Conservation (phyloP, 2,329 filamentous ascomycete species). For the Alternaria rosae region DNA sequence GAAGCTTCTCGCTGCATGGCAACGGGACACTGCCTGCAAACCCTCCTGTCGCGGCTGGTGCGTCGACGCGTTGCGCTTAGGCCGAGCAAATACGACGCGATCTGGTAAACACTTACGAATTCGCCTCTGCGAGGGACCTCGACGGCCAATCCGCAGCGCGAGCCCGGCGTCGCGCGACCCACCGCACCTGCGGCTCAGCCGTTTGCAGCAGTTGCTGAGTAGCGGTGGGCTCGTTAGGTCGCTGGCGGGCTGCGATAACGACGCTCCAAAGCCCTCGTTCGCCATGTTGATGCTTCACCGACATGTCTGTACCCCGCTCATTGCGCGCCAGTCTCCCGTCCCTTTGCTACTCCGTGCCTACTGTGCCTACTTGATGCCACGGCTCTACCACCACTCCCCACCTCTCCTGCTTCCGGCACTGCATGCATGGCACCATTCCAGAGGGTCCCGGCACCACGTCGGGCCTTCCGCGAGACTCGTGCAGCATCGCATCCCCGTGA, state of each 20-base stretch:
- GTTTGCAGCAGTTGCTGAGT: conserved; percentile 38
- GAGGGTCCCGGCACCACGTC: conserved; percentile 16
- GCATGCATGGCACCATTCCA: conserved; percentile 12
- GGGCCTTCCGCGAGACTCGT: conserved; percentile 19
- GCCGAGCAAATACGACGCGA: conserved; percentile 28
- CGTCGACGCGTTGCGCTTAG: conserved; percentile 32
- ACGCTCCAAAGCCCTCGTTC: conserved; percentile 14
- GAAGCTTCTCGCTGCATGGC: conserved; percentile 33
- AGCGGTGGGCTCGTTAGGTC: conserved; percentile 30
- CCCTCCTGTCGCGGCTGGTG: conserved; percentile 9
- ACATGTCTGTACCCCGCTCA: conserved; percentile 37
- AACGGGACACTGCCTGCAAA: conserved; percentile 29
- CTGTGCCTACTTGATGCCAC: conserved; percentile 2
- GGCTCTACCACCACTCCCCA: conserved; percentile 12
- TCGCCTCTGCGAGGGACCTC: conserved; percentile 5
- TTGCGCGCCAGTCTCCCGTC: conserved; percentile 5
- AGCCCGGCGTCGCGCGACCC: conserved; percentile 16
- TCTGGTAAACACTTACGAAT: conserved; percentile 28
- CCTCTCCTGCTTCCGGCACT: conserved; percentile 10
- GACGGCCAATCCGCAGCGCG: conserved; percentile 23
- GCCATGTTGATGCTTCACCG: conserved; percentile 31
- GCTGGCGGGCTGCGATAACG: conserved; percentile 36
- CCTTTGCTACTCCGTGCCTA: not conserved
- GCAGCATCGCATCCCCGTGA: conserved; percentile 16
- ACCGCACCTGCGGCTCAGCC: conserved; percentile 38